Evolutionary conservation across 2,329 filamentous ascomycete genomes (phyloP), one percentile per base, ranked within the genome.

Genomic region (Apiospora arundinis): DNA sequence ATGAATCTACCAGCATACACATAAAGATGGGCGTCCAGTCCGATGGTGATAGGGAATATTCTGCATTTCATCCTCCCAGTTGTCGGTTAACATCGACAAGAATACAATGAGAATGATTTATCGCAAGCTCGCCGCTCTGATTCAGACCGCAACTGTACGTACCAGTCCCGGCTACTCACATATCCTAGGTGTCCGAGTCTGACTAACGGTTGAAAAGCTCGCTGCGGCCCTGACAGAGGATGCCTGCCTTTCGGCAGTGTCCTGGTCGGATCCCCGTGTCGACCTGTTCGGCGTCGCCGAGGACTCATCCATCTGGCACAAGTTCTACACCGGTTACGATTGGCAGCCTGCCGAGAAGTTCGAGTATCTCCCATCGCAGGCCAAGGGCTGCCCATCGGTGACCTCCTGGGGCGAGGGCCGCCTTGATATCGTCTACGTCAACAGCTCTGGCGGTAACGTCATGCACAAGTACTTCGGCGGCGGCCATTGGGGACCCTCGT

Each of bases 391-490:
- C 32, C 74, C 75, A 9, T 70, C 74, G 0, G 72, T 71, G 5
- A 70, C 70, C 0, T 74, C 75, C 8, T 76, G 75, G 75, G 75
- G 56, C 28, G 66, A 72, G 9, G 73, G 70, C 16, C 75, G 75
- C 37, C 71, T 75, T 1, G 72, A 76, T 37, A 46, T 75, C 12
- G 67, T 75, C 4, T 76, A 72, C 69, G 40, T 71, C 45, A 71
- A 73, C n/a, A 14, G 23, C 11, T 71, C 71, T 4, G 52, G 69
- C 8, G 48, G 42, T 18, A 49, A 66, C 11, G 74, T 76, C 25
- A n/a, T 71, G n/a, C 74, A 76, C 71, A 76, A 76, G 71, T 76
- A 75, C 56, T 73, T 72, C 28, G 74, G 65, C 11, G 69, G 71
- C 37, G 75, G 73, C 2, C 37, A 5, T n/a, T 76, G 74, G 75